These are phyloP conservation scores for Phoma sp. DNA, from an alignment of 2,329 filamentous ascomycete genomes.

Conservation along the genomic window DNA sequence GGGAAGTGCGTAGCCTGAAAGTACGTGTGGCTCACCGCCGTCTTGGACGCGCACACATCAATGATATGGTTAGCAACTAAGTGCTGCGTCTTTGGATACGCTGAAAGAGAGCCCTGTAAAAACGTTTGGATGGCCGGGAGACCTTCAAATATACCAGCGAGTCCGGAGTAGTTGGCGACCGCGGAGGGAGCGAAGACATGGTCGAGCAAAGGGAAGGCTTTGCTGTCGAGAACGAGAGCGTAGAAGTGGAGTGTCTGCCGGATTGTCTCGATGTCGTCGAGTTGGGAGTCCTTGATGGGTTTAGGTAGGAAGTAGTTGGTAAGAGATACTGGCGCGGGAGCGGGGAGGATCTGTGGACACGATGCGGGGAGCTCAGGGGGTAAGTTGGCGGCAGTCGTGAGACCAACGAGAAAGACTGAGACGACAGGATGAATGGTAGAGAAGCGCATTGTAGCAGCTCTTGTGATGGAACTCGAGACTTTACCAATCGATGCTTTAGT, in stretches of 20 bases:
- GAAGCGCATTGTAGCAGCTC: not conserved
- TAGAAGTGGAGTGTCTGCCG: constrained; percentile 15
- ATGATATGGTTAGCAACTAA: constrained; percentile 13
- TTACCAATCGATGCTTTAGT: too few relatives aligned
- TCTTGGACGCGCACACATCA: constrained; percentile 10
- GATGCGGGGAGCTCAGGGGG: constrained; percentile 4
- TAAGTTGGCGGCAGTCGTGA: not conserved
- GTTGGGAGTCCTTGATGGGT: constrained; percentile 6
- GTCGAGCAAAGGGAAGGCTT: constrained; percentile 8
- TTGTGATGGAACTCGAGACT: too few relatives aligned
- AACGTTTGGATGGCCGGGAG: constrained; percentile 9
- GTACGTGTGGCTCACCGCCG: constrained; percentile 11
- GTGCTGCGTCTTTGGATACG: constrained; percentile 10
- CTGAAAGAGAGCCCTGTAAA: constrained; percentile 1
- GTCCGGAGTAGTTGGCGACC: constrained; percentile 10
- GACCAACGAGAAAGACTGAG: not conserved
- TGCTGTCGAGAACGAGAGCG: constrained; percentile 7
- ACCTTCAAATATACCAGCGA: constrained; percentile 9
- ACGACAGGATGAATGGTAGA: not conserved
- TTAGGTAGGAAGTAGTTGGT: constrained; percentile 9
- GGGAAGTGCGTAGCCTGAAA: constrained; percentile 16
- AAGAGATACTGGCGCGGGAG: constrained; percentile 3
- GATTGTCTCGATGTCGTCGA: constrained; percentile 7
- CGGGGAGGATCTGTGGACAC: constrained; percentile 12
- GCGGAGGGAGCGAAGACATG: constrained; percentile 9